Conservation (phyloP, 768 basidiomycete species). For the Auricularia heimuer region DNA sequence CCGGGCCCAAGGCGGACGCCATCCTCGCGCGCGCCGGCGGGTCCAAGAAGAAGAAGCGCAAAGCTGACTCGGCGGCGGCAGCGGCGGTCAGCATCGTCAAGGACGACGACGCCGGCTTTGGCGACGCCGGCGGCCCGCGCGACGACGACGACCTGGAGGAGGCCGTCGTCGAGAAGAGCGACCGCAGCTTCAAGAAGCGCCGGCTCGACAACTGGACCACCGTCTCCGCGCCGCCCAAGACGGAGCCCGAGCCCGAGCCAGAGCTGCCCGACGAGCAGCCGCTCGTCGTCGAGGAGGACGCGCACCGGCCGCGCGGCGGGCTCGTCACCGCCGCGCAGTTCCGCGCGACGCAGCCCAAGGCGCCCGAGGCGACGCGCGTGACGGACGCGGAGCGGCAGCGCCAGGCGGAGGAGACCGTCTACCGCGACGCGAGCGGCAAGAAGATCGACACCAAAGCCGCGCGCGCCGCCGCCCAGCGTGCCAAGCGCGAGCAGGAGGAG, state of each 20-base stretch:
- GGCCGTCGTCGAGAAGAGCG: conserved; percentile 53
- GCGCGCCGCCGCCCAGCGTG: conserved; percentile 70
- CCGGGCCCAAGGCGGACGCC: conserved; percentile 91
- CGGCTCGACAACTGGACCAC: conserved; percentile 57
- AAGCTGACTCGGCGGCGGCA: conserved; percentile 34
- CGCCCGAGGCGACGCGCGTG: conserved; percentile 24
- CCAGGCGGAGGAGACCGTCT: conserved; percentile 79
- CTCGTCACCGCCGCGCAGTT: conserved; percentile 69
- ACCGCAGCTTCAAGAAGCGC: conserved; percentile 74
- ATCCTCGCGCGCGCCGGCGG: conserved; percentile 60
- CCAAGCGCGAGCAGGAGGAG: conserved; percentile 76
- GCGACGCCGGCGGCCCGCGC: conserved; percentile 38
- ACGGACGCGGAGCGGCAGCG: conserved; percentile 45
- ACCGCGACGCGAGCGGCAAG: conserved; percentile 81
- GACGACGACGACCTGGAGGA: conserved; percentile 46
- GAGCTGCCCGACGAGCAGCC: conserved; percentile 59
- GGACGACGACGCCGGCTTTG: conserved; percentile 56
- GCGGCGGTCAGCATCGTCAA: conserved; percentile 17
- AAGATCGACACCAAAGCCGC: conserved; percentile 84
- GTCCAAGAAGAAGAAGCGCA: conserved; percentile 72
- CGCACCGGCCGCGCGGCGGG: conserved; percentile 49
- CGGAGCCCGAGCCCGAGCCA: conserved; percentile 36
- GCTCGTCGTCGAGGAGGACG: conserved; percentile 38
- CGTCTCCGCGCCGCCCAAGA: conserved; percentile 39
- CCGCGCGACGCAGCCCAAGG: conserved; percentile 29